These are phyloP conservation scores for Aureobasidium sp. DNA, from an alignment of 2,329 filamentous ascomycete genomes.

Conservation along the genomic window DNA sequence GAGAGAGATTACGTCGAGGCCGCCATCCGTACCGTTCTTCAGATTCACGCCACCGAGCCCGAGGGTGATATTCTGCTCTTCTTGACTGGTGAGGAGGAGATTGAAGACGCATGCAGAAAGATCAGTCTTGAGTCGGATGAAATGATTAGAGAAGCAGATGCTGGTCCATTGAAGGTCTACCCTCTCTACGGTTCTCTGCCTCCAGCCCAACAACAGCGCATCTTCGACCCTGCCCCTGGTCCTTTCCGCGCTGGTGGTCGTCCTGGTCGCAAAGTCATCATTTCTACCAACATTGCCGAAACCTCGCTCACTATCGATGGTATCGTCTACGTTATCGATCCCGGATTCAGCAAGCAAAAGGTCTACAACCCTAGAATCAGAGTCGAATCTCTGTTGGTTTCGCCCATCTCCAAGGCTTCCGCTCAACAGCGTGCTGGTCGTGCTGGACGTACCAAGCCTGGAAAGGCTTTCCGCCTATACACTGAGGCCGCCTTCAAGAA, in stretches of 20 bases:
- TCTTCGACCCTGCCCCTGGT: constrained; percentile 82
- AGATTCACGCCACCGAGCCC: constrained; percentile 88
- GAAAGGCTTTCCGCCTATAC: constrained; percentile 96
- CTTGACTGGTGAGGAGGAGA: constrained; percentile 96
- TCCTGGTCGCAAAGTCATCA: constrained; percentile 87
- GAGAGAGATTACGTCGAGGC: constrained; percentile 97
- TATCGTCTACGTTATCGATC: constrained; percentile 98
- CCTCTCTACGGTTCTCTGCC: constrained; percentile 91
- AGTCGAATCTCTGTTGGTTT: constrained; percentile 94
- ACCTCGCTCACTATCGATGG: constrained; percentile 96
- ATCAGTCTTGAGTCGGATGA: constrained; percentile 88
- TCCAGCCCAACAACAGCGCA: constrained; percentile 86
- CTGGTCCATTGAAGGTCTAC: constrained; percentile 83
- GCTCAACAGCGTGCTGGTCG: constrained; percentile 96
- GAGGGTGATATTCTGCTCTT: constrained; percentile 93
- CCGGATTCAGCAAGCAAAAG: constrained; percentile 98
- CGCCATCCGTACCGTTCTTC: constrained; percentile 85
- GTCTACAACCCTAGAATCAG: constrained; percentile 96
- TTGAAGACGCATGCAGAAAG: constrained; percentile 91
- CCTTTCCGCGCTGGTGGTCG: constrained; percentile 67
- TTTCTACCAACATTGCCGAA: constrained; percentile 97
- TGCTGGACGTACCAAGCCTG: constrained; percentile 95
- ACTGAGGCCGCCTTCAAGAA: constrained; percentile 95
- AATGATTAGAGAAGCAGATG: constrained; percentile 82
- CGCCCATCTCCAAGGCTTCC: constrained; percentile 94